Base-by-base conservation (phyloP, 108 stramenopile species). In the Schizochytrium sp. region DNA sequence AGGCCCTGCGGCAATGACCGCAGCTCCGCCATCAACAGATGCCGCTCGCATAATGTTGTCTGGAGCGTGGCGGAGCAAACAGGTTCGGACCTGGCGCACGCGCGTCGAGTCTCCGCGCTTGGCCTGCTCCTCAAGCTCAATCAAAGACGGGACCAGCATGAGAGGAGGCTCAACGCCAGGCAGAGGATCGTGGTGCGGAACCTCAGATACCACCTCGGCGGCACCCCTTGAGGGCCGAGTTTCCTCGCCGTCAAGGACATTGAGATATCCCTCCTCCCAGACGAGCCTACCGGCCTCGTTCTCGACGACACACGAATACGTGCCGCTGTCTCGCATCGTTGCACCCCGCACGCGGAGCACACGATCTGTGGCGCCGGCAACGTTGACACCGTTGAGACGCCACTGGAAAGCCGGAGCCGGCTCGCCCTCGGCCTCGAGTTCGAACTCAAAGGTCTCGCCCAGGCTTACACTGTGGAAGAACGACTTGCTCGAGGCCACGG, bases 281-380 rank as follows among this genome's bases (percentile, higher is more conserved):
- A 83, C 48, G 28, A 83, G 25, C 6, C 76, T 10, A 1, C 76
- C 76, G n/a, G 76, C 76, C 51, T 83, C 48, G 23, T 83, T 83
- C 51, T 83, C 76, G 45, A 83, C 76, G 48, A 83, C 51, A 53
- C 76, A 83, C n/a, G 76, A 53, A 45, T 83, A 83, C 6, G 76
- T 83, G 76, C 76, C 76, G 51, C 76, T 83, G 51, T 83, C 76
- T 47, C 51, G n/a, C 48, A 83, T n/a, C 48, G 48, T 23, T 18
- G 23, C 76, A 45, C 48, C 19, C 45, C 16, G 19, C 2, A 83
- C 51, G 6, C 12, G 48, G 6, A 83, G n/a, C 10, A 53, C 28
- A 23, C 48, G 51, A 4, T 23, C n/a, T 12, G 76, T 83, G 23
- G 76, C 76, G 5, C 76, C 51, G 6, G 76, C 48, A 23, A 83